phyloP scores from a whole-genome alignment of 176 grass and related monocot genomes.

The Oryza glaberrima region DNA sequence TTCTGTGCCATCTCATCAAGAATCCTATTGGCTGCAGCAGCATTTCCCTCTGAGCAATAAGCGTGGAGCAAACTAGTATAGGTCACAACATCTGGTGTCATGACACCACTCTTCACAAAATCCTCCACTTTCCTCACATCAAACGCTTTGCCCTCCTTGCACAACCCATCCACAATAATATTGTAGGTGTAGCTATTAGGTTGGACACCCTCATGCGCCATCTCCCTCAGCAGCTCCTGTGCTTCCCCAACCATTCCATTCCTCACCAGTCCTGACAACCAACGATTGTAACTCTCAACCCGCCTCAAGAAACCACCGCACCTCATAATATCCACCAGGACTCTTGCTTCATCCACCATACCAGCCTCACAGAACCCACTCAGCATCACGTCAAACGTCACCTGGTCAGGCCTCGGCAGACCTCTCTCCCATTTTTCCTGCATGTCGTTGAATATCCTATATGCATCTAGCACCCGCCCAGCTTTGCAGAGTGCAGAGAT shows the following conservation, averaged over 20 bases:
- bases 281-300: conserved; percentile 81
- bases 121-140: conserved; percentile 69
- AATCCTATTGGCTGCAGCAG: conserved; percentile 62
- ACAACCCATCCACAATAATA: conserved; percentile 84
- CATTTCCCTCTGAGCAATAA: conserved; percentile 75
- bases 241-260: conserved; percentile 66
- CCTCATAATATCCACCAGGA: conserved; percentile 80
- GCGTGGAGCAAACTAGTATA: conserved; percentile 85
- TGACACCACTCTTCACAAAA: conserved; percentile 74
- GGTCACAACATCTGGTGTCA: conserved; percentile 80
- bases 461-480: conserved; percentile 72
- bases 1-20: conserved; percentile 76
- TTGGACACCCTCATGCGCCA: conserved; percentile 68
- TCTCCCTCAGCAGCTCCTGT: conserved; percentile 65
- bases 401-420: conserved; percentile 83
- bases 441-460: conserved; percentile 92
- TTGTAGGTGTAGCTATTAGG: conserved; percentile 84
- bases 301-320: conserved; percentile 68
- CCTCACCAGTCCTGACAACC: conserved; percentile 82
- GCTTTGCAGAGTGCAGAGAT: conserved; percentile 89
- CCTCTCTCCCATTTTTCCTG: conserved; percentile 67
- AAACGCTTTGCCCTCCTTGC: conserved; percentile 79
- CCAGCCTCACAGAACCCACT: conserved; percentile 75
- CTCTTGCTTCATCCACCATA: conserved; percentile 80
- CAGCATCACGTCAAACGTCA: conserved; percentile 83